These are phyloP conservation scores for Boletus rubroflammeus DNA, from an alignment of 768 basidiomycete species.

Conservation along the genomic window DNA sequence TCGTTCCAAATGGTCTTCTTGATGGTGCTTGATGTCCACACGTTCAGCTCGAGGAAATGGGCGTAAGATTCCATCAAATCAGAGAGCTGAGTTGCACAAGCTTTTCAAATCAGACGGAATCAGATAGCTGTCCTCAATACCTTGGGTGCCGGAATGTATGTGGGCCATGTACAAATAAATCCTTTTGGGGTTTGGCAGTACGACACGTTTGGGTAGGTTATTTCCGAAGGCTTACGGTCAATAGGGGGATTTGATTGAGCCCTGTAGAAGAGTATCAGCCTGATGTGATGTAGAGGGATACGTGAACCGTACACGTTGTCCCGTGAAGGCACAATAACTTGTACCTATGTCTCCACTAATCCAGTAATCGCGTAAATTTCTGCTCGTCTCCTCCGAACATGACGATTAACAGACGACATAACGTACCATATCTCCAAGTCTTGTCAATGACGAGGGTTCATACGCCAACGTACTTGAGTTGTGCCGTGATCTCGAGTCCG, in stretches of 20 bases:
- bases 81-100: slow-evolving; percentile 37
- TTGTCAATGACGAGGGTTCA: slow-evolving; percentile 49
- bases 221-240: slow-evolving; percentile 34
- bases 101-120: background rate
- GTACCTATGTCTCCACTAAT: slow-evolving; percentile 37
- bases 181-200: slow-evolving; percentile 21
- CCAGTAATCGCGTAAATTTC: background rate
- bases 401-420: background rate
- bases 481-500: slow-evolving; percentile 54
- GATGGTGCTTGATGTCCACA: slow-evolving; percentile 50
- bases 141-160: slow-evolving; percentile 47
- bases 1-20: slow-evolving; percentile 34
- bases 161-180: slow-evolving; percentile 49
- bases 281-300: background rate
- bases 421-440: slow-evolving; percentile 38
- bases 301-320: slow-evolving; percentile 36
- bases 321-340: slow-evolving; percentile 44
- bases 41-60: slow-evolving; percentile 49
- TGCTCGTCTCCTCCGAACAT: background rate
- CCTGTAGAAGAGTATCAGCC: slow-evolving; percentile 21
- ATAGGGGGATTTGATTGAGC: slow-evolving; percentile 50
- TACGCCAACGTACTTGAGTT: slow-evolving; percentile 53
- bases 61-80: slow-evolving; percentile 60
- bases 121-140: slow-evolving; percentile 10
- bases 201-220: background rate